Percentiles rank a stretch among this genome's conserved stretches.
Conservation (phyloP, 163 green algal genomes). For the Scenedesmus sp. region DNA sequence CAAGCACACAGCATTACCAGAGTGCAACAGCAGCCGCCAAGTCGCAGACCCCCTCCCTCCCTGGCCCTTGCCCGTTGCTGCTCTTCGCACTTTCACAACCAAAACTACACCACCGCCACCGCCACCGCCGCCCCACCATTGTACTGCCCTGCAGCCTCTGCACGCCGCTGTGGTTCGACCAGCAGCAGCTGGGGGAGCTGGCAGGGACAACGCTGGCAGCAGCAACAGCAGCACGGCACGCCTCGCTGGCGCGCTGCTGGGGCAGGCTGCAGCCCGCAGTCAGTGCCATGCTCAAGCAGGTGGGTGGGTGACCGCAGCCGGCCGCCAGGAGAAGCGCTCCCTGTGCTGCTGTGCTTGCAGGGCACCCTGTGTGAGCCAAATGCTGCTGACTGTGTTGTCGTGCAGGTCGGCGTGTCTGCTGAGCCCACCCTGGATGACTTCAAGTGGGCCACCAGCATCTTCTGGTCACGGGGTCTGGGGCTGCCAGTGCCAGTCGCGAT, state of each 20-base stretch:
- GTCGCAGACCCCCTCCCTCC: no score
- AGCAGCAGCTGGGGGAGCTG: slow-evolving; percentile 68
- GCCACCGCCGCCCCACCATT: slow-evolving; percentile 47
- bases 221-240: slow-evolving; percentile 60
- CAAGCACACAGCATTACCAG: neutral
- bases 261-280: slow-evolving; percentile 62
- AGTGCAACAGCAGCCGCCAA: neutral
- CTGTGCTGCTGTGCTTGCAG: no score
- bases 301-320: neutral
- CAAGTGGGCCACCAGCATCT: slow-evolving; percentile 85
- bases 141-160: slow-evolving; percentile 59
- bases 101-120: no score
- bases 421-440: slow-evolving; percentile 77
- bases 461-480: slow-evolving; percentile 78
- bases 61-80: no score
- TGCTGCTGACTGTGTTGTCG: neutral
- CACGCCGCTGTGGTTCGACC: slow-evolving; percentile 74
- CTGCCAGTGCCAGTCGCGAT: slow-evolving; percentile 58
- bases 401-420: slow-evolving; percentile 43
- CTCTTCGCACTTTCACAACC: no score
- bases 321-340: no score
- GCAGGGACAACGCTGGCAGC: slow-evolving; percentile 76
- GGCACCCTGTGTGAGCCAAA: neutral
- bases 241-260: slow-evolving; percentile 63
- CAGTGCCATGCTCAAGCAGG: slow-evolving; percentile 31